phyloP scores from a whole-genome alignment of 306 rosid species.

The Trifolium dubium region DNA sequence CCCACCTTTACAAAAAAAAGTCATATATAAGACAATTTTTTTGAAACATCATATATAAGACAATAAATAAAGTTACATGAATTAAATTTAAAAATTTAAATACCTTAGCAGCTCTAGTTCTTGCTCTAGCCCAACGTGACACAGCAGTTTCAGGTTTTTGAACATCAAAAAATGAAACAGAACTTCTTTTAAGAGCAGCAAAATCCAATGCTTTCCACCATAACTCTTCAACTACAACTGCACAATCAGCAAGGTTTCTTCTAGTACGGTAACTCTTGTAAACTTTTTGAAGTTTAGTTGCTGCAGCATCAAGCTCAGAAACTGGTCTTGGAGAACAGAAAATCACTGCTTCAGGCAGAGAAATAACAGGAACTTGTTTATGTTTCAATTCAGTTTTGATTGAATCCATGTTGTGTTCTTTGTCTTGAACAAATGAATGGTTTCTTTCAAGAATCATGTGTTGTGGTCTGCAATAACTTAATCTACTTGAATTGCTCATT shows the following conservation, averaged over 20 bases:
- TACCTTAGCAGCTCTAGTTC: conserved; percentile 89
- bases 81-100: not conserved
- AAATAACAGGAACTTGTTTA: conserved; percentile 52
- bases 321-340: conserved; percentile 67
- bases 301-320: conserved; percentile 81
- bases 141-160: conserved; percentile 77
- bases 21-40: not conserved
- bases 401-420: conserved; percentile 27
- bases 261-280: conserved; percentile 90
- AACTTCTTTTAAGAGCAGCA: conserved; percentile 79
- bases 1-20: conserved; percentile 61
- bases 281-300: conserved; percentile 77
- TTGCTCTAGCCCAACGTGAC: conserved; percentile 93
- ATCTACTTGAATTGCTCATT: conserved; percentile 38
- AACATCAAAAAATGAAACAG: conserved; percentile 73
- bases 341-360: conserved; percentile 57
- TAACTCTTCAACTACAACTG: conserved; percentile 83
- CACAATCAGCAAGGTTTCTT: conserved; percentile 95
- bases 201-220: conserved; percentile 95
- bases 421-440: conserved; percentile 52
- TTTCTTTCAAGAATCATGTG: conserved; percentile 50
- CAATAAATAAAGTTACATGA: not conserved
- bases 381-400: conserved; percentile 37
- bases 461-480: conserved; percentile 62
- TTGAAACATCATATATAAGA: no score